Evolutionary conservation across 2,329 filamentous ascomycete species (phyloP).

Genomic region (Neofusicoccum cordaticola): DNA sequence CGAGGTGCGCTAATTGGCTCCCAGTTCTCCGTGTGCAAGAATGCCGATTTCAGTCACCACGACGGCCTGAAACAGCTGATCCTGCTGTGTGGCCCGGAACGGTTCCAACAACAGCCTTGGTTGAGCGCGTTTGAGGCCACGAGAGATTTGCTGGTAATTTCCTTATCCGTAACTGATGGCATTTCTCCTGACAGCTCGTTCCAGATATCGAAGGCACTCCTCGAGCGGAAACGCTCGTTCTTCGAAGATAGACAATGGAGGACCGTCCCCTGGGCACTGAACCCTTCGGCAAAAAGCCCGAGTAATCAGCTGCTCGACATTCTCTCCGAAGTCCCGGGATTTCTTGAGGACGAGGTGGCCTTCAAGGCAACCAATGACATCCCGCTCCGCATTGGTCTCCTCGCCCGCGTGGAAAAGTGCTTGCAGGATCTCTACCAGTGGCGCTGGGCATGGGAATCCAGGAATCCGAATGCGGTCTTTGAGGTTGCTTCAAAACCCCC

Average conservation of each 20-base stretch:
- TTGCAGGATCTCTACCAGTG: conserved; percentile 19
- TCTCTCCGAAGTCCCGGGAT: conserved; percentile 18
- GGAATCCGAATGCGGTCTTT: conserved; percentile 17
- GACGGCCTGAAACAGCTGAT: conserved; percentile 19
- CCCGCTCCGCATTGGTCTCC: not conserved
- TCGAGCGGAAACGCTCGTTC: conserved; percentile 19
- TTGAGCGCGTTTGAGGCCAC: conserved; percentile 19
- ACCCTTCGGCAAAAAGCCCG: conserved; percentile 15
- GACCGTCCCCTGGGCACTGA: conserved; percentile 18
- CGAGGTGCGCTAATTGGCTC: not conserved
- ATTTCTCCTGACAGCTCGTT: not conserved
- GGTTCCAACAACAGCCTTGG: conserved; percentile 16
- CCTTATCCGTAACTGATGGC: not conserved
- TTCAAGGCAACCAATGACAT: conserved; percentile 7
- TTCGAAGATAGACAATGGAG: conserved; percentile 18
- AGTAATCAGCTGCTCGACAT: conserved; percentile 18
- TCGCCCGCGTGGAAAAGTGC: conserved; percentile 10
- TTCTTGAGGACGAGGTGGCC: conserved; percentile 15
- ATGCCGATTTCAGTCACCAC: conserved; percentile 15
- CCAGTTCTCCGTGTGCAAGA: conserved; percentile 15
- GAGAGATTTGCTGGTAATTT: conserved; percentile 15
- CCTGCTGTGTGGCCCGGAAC: conserved; percentile 15
- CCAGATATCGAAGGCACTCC: conserved; percentile 17
- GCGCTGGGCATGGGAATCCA: conserved; percentile 20
- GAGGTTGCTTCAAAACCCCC: conserved; percentile 10